These are phyloP conservation scores for Apodospora peruviana DNA, from an alignment of 495 filamentous ascomycete species.

Conservation along the genomic window DNA sequence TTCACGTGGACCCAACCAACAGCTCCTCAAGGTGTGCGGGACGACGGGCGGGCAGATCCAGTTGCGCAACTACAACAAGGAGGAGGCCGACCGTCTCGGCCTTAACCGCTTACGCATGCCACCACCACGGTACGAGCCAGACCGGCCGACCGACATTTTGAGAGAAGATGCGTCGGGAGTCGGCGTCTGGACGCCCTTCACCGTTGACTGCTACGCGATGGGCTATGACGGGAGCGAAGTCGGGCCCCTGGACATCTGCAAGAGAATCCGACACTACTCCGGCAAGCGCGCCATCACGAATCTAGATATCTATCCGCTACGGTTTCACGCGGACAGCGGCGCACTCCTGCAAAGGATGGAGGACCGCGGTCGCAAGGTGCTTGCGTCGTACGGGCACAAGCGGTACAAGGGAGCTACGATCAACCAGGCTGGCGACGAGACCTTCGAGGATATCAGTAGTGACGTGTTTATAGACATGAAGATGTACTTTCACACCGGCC, in stretches of 20 bases:
- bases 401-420: constrained; percentile 24
- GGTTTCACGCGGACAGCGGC: constrained; percentile 14
- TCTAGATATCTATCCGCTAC: constrained; percentile 29
- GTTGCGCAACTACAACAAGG: neutral
- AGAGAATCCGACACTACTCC: constrained; percentile 25
- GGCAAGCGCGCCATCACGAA: constrained; percentile 26
- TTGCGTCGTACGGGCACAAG: constrained; percentile 21
- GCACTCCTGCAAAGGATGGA: constrained; percentile 19
- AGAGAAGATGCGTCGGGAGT: constrained; percentile 2
- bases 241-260: constrained; percentile 22
- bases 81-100: neutral
- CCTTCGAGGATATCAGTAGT: constrained; percentile 12
- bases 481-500: neutral
- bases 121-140: no score
- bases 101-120: no score
- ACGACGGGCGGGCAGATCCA: constrained; percentile 21
- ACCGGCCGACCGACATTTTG: no score
- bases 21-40: constrained; percentile 20
- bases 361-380: constrained; percentile 24
- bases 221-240: constrained; percentile 32
- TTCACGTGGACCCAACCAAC: constrained; percentile 9
- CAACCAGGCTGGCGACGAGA: neutral
- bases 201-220: constrained; percentile 26
- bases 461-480: constrained; percentile 11
- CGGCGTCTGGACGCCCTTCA: constrained; percentile 17